phyloP scores from a whole-genome alignment of 257 asterid genomes.

The Anisodus acutangulus region DNA sequence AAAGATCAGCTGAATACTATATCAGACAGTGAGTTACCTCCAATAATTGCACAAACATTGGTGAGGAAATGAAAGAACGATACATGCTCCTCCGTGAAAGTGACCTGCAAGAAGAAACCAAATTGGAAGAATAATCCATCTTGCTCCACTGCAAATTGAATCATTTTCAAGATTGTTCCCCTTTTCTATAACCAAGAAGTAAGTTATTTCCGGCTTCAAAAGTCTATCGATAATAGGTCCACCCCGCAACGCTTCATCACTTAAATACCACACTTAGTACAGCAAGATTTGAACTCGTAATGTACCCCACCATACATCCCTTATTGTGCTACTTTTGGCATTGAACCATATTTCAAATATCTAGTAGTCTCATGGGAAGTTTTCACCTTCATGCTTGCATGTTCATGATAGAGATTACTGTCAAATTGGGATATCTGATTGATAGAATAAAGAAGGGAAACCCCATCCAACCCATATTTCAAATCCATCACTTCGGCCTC shows the following conservation, averaged over 20 bases:
- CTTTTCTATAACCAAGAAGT: not conserved
- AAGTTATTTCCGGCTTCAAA: not conserved
- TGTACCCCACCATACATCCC: not conserved
- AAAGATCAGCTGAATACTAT: not conserved
- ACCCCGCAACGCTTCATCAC: not conserved
- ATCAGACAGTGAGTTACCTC: conserved; percentile 58
- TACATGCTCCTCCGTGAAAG: conserved; percentile 79
- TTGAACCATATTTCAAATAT: conserved; percentile 3
- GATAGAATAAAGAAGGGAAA: not conserved
- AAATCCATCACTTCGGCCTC: not conserved
- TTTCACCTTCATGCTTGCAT: conserved; percentile 22
- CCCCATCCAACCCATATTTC: not conserved
- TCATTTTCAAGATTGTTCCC: not conserved
- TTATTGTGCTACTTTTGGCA: not conserved
- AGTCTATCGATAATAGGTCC: not conserved
- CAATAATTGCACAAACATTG: conserved; percentile 90
- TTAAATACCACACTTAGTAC: not conserved
- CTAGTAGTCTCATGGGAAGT: not conserved
- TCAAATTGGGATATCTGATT: not conserved
- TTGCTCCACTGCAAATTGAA: not conserved
- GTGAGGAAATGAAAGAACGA: conserved; percentile 94
- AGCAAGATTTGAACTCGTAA: not conserved
- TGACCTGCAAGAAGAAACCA: conserved; percentile 62
- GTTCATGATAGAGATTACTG: conserved; percentile 2
- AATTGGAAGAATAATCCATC: conserved; percentile 17